Evolutionary conservation across 768 basidiomycete species (phyloP).

Genomic region (Leccinum fibrillosum): DNA sequence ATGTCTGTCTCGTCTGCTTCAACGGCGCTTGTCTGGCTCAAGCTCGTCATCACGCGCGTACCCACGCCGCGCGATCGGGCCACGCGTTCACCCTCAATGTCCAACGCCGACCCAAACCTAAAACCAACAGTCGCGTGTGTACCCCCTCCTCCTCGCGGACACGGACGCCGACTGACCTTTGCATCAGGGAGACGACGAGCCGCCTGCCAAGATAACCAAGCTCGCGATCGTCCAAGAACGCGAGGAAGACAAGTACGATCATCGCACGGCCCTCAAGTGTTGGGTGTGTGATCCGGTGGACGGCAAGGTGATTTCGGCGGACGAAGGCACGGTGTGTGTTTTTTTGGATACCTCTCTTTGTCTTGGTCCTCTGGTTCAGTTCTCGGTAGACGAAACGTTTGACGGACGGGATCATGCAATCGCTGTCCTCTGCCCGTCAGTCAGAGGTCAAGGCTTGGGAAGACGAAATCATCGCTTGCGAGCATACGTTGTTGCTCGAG

Average conservation of each 20-base stretch:
- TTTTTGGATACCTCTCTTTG: not conserved
- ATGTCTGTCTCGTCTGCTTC: slow-evolving; percentile 91
- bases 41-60: slow-evolving; percentile 66
- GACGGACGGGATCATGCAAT: slow-evolving; percentile 67
- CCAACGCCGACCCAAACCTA: slow-evolving; percentile 61
- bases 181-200: slow-evolving; percentile 68
- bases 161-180: not conserved
- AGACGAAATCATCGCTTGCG: slow-evolving; percentile 86
- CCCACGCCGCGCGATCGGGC: slow-evolving; percentile 67
- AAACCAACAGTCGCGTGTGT: slow-evolving; percentile 63
- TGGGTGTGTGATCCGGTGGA: slow-evolving; percentile 64
- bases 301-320: slow-evolving; percentile 43
- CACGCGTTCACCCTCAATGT: slow-evolving; percentile 82
- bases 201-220: slow-evolving; percentile 86
- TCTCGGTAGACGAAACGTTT: slow-evolving; percentile 48
- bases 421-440: slow-evolving; percentile 86
- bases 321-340: slow-evolving; percentile 33
- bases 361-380: not conserved
- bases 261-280: slow-evolving; percentile 61
- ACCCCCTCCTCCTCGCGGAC: not conserved
- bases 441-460: slow-evolving; percentile 98
- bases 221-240: slow-evolving; percentile 84
- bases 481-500: slow-evolving; percentile 64
- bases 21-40: slow-evolving; percentile 80
- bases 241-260: slow-evolving; percentile 87